phyloP scores from a whole-genome alignment of 306 rosid genomes.

The Cucumis hystrix region DNA sequence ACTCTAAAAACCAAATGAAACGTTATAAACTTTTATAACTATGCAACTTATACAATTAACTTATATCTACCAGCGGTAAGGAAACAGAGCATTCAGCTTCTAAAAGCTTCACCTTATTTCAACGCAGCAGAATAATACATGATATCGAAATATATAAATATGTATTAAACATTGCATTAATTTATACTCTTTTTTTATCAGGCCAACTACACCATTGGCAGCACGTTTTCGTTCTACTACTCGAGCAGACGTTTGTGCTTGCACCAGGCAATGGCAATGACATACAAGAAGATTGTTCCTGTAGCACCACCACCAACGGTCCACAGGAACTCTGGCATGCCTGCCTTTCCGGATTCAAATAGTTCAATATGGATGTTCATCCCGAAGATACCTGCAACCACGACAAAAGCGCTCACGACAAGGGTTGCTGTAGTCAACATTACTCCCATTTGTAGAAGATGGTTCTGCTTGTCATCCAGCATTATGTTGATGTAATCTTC shows the following conservation, averaged over 20 bases:
- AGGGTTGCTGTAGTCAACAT: constrained; percentile 93
- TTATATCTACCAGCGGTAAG: no score
- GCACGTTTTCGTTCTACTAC: constrained; percentile 10
- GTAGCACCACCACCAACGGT: constrained; percentile 36
- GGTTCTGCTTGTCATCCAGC: constrained; percentile 99
- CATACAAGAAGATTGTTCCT: constrained; percentile 31
- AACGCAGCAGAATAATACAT: neutral
- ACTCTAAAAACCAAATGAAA: no score
- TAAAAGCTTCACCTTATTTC: neutral
- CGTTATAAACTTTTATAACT: no score
- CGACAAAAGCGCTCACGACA: constrained; percentile 75
- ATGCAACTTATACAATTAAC: no score
- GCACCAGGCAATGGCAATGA: constrained; percentile 54
- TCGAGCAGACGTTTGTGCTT: constrained; percentile 57
- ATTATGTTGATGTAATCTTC: constrained; percentile 98
- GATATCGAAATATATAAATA: neutral
- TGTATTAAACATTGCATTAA: neutral
- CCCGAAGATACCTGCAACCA: constrained; percentile 88
- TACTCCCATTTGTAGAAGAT: constrained; percentile 97
- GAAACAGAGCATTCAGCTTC: neutral
- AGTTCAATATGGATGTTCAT: constrained; percentile 77
- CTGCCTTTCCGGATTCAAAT: constrained; percentile 13
- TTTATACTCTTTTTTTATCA: neutral
- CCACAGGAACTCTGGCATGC: constrained; percentile 60
- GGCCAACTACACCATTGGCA: neutral